Conservation (phyloP, 1,284 basidiomycete genomes). For the Ganoderma boninense region DNA sequence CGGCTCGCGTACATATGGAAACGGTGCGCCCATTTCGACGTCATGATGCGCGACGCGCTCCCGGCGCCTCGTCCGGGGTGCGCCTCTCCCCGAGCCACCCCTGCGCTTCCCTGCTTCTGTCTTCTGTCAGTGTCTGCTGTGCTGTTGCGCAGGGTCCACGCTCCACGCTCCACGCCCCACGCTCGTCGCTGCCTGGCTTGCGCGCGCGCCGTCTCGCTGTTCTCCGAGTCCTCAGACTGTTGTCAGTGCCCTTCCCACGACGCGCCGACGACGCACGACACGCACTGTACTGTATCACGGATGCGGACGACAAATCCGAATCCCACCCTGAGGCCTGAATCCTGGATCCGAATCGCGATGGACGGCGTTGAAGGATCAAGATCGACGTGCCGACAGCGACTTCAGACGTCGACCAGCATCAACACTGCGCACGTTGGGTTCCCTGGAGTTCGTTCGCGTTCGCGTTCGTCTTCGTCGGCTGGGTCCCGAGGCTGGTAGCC, state of each 20-base stretch:
- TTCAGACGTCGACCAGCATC: not conserved
- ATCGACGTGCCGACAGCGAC: not conserved
- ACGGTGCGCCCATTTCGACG: slow-evolving; percentile 2
- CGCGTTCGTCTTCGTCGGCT: not conserved
- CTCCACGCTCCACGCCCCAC: not conserved
- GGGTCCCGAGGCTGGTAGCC: too few relatives aligned
- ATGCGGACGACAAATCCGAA: not conserved
- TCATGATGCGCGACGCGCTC: not conserved
- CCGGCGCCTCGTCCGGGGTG: not conserved
- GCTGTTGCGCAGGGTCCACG: not conserved
- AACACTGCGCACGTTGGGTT: not conserved
- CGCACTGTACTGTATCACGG: not conserved
- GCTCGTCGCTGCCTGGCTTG: too few relatives aligned
- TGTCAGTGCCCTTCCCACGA: not conserved
- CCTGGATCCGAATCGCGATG: not conserved
- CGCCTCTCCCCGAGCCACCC: not conserved
- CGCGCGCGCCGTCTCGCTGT: too few relatives aligned
- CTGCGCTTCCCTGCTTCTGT: not conserved
- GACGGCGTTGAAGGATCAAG: not conserved
- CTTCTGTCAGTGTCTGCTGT: not conserved
- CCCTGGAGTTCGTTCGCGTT: not conserved
- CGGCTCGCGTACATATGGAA: not conserved
- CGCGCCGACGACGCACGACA: too few relatives aligned
- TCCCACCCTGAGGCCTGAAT: too few relatives aligned
- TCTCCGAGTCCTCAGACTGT: too few relatives aligned